phyloP scores from a whole-genome alignment of 2,329 filamentous ascomycete genomes.

The Xylaria multiplex region DNA sequence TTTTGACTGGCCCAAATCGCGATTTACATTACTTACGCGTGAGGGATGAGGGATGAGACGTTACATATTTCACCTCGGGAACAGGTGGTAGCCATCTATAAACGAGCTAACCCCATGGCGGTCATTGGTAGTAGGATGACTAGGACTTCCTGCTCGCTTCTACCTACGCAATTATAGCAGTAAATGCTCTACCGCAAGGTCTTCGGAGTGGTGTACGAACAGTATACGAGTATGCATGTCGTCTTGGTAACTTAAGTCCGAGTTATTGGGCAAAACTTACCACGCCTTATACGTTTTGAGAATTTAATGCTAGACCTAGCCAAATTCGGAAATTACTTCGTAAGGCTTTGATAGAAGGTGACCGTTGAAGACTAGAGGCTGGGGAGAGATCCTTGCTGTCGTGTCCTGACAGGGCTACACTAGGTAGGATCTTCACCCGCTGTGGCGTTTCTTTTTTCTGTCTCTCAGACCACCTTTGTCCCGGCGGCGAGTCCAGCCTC shows the following conservation, averaged over 20 bases:
- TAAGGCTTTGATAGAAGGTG: constrained; percentile 33
- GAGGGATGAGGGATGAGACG: constrained; percentile 7
- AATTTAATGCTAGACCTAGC: constrained; percentile 18
- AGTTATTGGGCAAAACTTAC: constrained; percentile 3
- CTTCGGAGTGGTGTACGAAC: neutral
- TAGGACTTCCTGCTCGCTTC: neutral
- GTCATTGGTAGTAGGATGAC: neutral
- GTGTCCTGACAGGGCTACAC: constrained; percentile 32
- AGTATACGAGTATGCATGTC: constrained; percentile 1
- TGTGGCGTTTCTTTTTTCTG: constrained; percentile 37
- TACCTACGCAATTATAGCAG: neutral
- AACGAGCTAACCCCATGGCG: neutral
- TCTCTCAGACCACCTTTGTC: constrained; percentile 35
- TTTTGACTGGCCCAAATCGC: constrained; percentile 17
- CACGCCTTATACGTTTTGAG: constrained; percentile 22
- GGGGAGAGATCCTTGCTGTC: constrained; percentile 24
- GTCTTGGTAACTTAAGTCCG: neutral
- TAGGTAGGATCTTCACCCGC: constrained; percentile 36
- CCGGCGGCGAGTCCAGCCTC: constrained; percentile 34
- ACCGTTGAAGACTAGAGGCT: constrained; percentile 28
- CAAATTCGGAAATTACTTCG: constrained; percentile 38
- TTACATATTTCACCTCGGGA: neutral
- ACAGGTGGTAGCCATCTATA: constrained; percentile 1
- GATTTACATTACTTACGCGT: constrained; percentile 5
- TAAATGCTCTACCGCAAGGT: neutral